Base-by-base conservation (phyloP, 495 filamentous ascomycete genomes). In the Penicillium canariense region DNA sequence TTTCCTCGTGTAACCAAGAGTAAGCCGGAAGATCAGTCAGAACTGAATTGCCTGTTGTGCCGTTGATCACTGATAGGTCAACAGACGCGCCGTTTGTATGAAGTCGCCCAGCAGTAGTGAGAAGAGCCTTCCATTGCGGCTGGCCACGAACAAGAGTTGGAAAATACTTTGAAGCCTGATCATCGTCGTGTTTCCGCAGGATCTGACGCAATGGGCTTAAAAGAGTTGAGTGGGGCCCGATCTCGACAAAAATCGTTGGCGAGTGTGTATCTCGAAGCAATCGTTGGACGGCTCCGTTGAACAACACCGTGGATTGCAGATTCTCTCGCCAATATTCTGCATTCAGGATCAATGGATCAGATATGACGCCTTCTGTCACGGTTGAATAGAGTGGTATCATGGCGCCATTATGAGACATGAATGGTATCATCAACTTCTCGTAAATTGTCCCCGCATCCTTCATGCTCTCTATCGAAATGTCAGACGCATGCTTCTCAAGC, bases 201-300 rank as follows among this genome's bases (percentile, higher is more conserved):
- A 52, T 52, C 17, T 87, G 81, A 54, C 74, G 72, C 10, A 87
- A 55, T 7, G 85, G 83, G 0, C 81, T 81, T 23, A 77, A 69
- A 4, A 88, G 71, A 2, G 82, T 77, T 7, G 73, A 67, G 55
- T 87, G 83, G 1, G 85, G 85, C 0, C 85, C 84, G 18, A 86
- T 69, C 56, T 87, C 84, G n/a, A 87, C 30, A 2, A 84, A 59
- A 4, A 43, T 1, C 2, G 68, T 34, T 12, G 26, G 46, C 12
- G 10, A 8, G 1, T 22, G n/a, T 20, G 25, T 11, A 12, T 34
- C 25, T 17, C 18, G 47, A 52, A 52, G 35, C 22, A 56, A 30
- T 7, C 11, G 48, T 67, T 72, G 6, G 17, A 70, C 47, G 0
- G 71, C 69, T 9, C 42, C 23, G 0, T 26, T 15, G 49, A 74